Base-by-base conservation (phyloP, 139 green algal genomes). In the Nannochloris sp. region DNA sequence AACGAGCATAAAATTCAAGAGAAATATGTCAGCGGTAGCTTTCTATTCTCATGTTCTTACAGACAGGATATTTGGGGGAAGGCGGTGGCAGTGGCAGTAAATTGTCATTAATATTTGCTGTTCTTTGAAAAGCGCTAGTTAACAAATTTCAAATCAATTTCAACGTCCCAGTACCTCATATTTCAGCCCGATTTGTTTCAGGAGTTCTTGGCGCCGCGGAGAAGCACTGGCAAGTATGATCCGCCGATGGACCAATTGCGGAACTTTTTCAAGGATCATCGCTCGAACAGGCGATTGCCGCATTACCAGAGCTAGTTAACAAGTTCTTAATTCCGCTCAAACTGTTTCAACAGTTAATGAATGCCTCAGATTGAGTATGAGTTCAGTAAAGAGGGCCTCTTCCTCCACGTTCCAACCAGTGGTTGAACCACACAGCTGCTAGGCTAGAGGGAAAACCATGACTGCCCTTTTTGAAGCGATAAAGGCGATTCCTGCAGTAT, bases 181-280 rank as follows among this genome's bases (percentile, higher is more conserved):
- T 27, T 83, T 83, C 0, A 93, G 30, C 9, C 88, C 88, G 35
- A 95, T 45, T 7, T 81, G 73, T 4, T 47, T 29, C 3, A 95
- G 66, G 32, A 95, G 75, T 58, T 95, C 81, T 23, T 61, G 45
- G 0, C 88, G 60, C 2, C 87, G 71, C 0, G 87, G 87, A 9
- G 74, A 87, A 0, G 69, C 78, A 4, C 69, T 84, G 1, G 87
- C 88, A 1, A 95, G 71, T 2, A 94, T 61, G 3, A 95, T 74
- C 7, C 71, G 61, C 34, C 81, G 77, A 6, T 59, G 37, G 19
- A 63, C 64, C 9, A 92, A 64, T 1, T 37, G n/a, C 0, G 65
- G 45, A 9, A 85, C 47, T 27, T 87, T 62, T 27, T 87, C 64
- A 4, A 91, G 47, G 2, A 90, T 69, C 76, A 88, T 85, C 13